phyloP scores from a whole-genome alignment of 257 asterid species.

The Capsicum rhomboideum region DNA sequence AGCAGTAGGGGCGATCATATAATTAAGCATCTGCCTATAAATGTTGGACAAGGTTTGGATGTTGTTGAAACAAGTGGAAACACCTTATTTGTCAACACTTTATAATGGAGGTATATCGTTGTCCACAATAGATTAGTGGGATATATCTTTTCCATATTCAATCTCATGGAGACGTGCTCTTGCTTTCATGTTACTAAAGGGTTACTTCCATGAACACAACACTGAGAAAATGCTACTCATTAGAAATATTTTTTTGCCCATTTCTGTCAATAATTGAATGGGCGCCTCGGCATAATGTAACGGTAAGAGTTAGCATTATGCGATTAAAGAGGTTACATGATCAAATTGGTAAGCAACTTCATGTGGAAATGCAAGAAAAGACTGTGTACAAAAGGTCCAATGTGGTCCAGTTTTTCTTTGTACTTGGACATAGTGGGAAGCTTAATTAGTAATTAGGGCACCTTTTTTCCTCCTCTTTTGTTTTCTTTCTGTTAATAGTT shows the following conservation, averaged over 20 bases:
- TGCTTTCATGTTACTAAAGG: neutral
- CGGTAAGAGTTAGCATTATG: no score
- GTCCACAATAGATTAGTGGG: slow-evolving; percentile 12
- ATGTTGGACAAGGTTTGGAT: neutral
- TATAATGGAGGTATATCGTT: slow-evolving; percentile 7
- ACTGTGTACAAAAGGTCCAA: accelerated
- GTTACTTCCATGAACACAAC: neutral
- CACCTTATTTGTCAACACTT: slow-evolving; percentile 3
- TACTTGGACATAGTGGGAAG: neutral
- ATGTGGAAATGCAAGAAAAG: neutral
- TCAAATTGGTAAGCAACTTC: neutral
- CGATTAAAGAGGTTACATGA: neutral
- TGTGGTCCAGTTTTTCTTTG: accelerated
- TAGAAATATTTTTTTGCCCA: neutral
- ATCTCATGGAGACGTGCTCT: slow-evolving; percentile 12
- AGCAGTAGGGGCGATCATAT: no score
- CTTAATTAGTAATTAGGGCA: neutral
- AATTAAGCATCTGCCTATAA: neutral
- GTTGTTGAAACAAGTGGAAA: slow-evolving; percentile 15
- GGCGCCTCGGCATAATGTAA: neutral
- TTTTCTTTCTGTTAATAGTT: neutral
- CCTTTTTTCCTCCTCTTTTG: neutral
- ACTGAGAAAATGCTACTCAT: neutral
- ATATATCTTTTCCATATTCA: neutral
- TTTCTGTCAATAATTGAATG: neutral